Evolutionary conservation across 1,284 basidiomycete genomes (phyloP).

Genomic region (Ceratobasidium sp.): DNA sequence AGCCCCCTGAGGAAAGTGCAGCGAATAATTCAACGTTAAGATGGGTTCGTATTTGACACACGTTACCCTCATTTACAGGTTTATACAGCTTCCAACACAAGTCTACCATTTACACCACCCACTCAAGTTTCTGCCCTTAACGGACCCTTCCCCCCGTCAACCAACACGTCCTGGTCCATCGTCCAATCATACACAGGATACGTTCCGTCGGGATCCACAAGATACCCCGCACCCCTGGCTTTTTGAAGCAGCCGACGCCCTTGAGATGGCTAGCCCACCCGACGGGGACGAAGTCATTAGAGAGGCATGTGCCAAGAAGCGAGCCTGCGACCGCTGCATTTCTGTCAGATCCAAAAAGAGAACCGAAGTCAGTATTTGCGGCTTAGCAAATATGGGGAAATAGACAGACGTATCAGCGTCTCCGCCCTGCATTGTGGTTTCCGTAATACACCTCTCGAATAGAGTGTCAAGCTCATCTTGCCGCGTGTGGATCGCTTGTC

Average conservation of each 20-base stretch:
- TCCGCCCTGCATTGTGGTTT: constrained; percentile 44
- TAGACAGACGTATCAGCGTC: constrained; percentile 40
- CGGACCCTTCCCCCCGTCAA: constrained; percentile 42
- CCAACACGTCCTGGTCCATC: constrained; percentile 27
- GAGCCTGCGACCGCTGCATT: constrained; percentile 44
- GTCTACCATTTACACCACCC: too few species aligned
- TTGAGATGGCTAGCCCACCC: constrained; percentile 33
- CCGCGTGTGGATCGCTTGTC: constrained; percentile 20
- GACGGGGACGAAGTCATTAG: background rate
- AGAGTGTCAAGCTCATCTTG: background rate
- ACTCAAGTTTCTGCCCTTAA: too few species aligned
- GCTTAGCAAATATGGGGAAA: background rate
- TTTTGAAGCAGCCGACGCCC: constrained; percentile 31
- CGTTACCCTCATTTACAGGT: too few species aligned
- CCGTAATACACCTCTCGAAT: constrained; percentile 43
- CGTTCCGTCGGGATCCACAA: constrained; percentile 16
- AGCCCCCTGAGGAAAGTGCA: too few species aligned
- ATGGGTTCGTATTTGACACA: too few species aligned
- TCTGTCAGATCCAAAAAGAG: background rate
- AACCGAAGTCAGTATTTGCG: background rate
- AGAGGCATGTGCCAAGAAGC: constrained; percentile 31
- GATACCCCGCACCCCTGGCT: constrained; percentile 1
- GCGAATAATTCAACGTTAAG: too few species aligned
- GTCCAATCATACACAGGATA: background rate
- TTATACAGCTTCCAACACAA: too few species aligned